Evolutionary conservation across 805 yeast genomes (phyloP).

Genomic region (Ogataea paraovalis): DNA sequence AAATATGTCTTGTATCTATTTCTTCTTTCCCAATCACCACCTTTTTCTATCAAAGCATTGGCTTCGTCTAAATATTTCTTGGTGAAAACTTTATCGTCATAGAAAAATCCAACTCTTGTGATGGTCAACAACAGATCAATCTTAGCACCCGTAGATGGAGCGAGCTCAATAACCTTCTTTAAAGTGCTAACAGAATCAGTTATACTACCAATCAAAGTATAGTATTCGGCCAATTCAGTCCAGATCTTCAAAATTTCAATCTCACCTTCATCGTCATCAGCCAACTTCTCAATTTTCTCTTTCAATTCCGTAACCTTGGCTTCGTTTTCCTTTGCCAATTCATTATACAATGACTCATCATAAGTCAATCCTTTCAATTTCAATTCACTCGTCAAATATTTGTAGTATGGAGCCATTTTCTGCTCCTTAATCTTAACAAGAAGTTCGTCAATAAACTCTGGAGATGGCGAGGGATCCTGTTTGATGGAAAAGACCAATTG

Average conservation of each 20-base stretch:
- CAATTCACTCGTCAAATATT: constrained; percentile 52
- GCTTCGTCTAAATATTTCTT: constrained; percentile 71
- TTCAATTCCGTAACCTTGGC: constrained; percentile 50
- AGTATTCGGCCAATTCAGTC: constrained; percentile 81
- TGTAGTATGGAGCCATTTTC: constrained; percentile 79
- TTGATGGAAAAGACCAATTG: constrained; percentile 68
- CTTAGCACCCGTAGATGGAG: constrained; percentile 85
- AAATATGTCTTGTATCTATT: constrained; percentile 88
- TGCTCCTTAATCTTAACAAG: constrained; percentile 51
- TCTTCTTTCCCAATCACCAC: constrained; percentile 99
- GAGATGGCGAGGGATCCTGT: constrained; percentile 18
- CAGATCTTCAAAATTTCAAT: constrained; percentile 73
- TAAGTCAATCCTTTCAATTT: constrained; percentile 41
- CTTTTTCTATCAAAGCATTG: constrained; percentile 78
- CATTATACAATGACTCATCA: constrained; percentile 56
- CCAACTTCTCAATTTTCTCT: constrained; percentile 48
- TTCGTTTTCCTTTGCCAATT: constrained; percentile 52
- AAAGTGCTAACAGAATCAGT: constrained; percentile 63
- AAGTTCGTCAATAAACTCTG: constrained; percentile 42
- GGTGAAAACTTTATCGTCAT: constrained; percentile 67
- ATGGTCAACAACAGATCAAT: constrained; percentile 83
- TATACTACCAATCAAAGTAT: constrained; percentile 79
- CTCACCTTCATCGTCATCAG: constrained; percentile 80
- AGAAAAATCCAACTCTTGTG: constrained; percentile 86
- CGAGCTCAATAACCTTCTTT: constrained; percentile 67